Base-by-base conservation (phyloP, 495 filamentous ascomycete genomes). In the Ramalina intermedia region DNA sequence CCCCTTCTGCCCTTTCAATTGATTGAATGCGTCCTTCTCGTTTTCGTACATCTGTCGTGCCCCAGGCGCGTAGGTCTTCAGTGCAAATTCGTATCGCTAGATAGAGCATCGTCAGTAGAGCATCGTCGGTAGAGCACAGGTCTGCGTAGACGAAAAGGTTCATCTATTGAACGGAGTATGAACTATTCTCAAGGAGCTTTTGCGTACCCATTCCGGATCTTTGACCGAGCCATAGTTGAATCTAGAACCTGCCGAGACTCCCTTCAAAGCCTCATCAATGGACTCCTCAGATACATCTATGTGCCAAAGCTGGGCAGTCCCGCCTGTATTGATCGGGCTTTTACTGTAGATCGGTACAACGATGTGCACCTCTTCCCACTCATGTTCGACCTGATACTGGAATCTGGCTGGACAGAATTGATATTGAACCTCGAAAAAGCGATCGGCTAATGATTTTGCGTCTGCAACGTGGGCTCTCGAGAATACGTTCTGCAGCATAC, bases 41-140 rank as follows among this genome's bases (percentile, higher is more conserved):
- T 58, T 54, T 5, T 56, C 38, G 53, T 56, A 68, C 14, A 61
- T 47, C 0, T 56, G 37, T 35, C 48, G 21, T 8, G 49, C 24
- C 4, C 56, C 49, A 24, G 55, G 20, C 0, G 21, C 37, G 48
- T 60, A 66, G 4, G 61, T 54, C 48, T 68, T 68, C 36, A 68
- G 38, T 8, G 65, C 65, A 36, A 68, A 61, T 21, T 54, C 41
- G 42, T 63, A 68, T 37, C 63, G 60, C 64, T 66, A 46, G 9
- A n/a, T n/a, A n/a, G n/a, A n/a, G n/a, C n/a, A n/a, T 12, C 29
- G 7, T 33, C 29, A 33, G 29, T 12, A 9, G 2, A 33, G 29
- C 7, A n/a, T n/a, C n/a, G n/a, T n/a, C n/a, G n/a, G n/a, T n/a
- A n/a, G n/a, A n/a, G n/a, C n/a, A n/a, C n/a, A n/a, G n/a, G n/a